Evolutionary conservation across 2,329 filamentous ascomycete genomes (phyloP).

Genomic region (Cryphonectria japonica): DNA sequence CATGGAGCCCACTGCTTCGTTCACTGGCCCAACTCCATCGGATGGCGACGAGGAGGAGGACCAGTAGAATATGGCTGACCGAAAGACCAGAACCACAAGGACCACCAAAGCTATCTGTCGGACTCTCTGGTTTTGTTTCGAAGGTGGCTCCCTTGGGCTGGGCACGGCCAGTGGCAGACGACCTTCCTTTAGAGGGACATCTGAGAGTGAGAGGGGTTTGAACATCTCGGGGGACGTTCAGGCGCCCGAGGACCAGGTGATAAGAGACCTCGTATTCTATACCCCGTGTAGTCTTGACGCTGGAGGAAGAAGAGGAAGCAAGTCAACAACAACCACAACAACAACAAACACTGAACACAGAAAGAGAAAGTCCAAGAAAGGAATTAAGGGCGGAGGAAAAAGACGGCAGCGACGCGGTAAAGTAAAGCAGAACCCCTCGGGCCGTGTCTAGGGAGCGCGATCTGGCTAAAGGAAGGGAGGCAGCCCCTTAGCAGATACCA

Average conservation of each 20-base stretch:
- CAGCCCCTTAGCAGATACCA: not conserved
- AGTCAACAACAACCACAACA: too few species aligned
- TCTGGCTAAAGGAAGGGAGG: slow-evolving; percentile 9
- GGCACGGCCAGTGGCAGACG: slow-evolving; percentile 9
- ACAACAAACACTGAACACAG: not conserved
- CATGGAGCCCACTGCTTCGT: not conserved
- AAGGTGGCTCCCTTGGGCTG: slow-evolving; percentile 3
- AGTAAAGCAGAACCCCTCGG: not conserved
- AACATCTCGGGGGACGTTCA: slow-evolving; percentile 5
- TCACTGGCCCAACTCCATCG: not conserved
- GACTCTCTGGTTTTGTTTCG: not conserved
- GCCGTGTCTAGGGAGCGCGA: slow-evolving; percentile 12
- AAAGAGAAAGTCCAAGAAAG: not conserved
- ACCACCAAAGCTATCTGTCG: slow-evolving; percentile 5
- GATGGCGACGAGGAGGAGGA: not conserved
- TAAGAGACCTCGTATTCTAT: not conserved
- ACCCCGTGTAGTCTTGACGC: not conserved
- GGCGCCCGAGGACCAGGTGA: not conserved
- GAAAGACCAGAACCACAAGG: slow-evolving; percentile 1
- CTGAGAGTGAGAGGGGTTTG: slow-evolving; percentile 4
- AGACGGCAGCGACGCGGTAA: not conserved
- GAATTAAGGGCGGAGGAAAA: not conserved
- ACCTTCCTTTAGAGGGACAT: slow-evolving; percentile 10
- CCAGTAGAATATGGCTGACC: not conserved
- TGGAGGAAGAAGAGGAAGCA: not conserved